Base-by-base conservation (phyloP, 2,329 filamentous ascomycete species). In the Sporothrix variecibatus region DNA sequence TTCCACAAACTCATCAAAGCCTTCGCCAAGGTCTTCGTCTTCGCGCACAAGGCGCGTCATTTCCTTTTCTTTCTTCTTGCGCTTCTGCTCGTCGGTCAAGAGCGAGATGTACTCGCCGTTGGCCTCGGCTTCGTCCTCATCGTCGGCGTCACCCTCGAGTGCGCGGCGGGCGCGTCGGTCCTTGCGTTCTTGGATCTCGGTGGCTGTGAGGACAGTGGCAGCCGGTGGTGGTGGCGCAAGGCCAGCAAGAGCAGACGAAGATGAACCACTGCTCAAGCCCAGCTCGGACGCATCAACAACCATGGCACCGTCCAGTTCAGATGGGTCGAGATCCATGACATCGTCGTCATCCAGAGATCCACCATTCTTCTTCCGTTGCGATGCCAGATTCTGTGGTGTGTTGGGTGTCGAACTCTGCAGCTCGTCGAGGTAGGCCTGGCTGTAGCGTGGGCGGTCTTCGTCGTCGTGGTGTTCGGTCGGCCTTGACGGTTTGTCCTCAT, bases 21-120 rank as follows among this genome's bases (percentile, higher is more conserved):
- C 95, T 83, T 98, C 96, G 51, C 93, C 93, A 0, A 98, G 88
- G 79, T 98, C 94, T 80, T 98, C 95, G 78, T 98, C 95, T 46
- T 98, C 94, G 58, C 87, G 89, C 6, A 94, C 88, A 1, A 98
- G 87, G 1, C 95, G 88, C 6, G 92, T 93, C 75, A 94, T 88
- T 46, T 89, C 88, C 77, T 92, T 90, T 78, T 91, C 89, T 76
- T 89, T 89, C 23, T 84, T 72, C 60, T 51, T 71, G 53, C 31
- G 49, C 58, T 53, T 71, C 49, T 60, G 43, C 64, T 68, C 65
- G 51, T 68, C 70, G 71, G 86, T 84, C 1, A 75, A 64, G 74
- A 80, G 75, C 23, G 78, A 78, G 26, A 80, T 79, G 75, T 78
- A 79, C 26, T 69, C 67, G 82, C 77, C 78, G 23, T 77, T 82